These are phyloP conservation scores for Malassezia slooffiae DNA, from an alignment of 1,284 basidiomycete species.

Conservation along the genomic window DNA sequence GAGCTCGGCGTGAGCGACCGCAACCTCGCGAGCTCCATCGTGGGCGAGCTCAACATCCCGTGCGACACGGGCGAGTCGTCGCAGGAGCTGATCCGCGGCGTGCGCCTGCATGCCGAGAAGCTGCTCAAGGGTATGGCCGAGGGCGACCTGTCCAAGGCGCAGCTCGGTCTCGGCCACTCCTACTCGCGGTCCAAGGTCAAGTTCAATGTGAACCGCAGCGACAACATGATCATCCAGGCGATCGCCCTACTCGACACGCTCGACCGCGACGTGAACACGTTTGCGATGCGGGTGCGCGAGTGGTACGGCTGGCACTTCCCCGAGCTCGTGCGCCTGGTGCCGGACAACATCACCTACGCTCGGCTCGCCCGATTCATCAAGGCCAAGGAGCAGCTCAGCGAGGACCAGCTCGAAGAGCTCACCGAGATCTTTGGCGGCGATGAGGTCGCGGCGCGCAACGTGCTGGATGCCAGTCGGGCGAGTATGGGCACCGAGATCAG, in stretches of 20 bases:
- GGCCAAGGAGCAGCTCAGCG: conserved; percentile 59
- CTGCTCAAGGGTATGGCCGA: conserved; percentile 74
- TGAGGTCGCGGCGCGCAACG: conserved; percentile 74
- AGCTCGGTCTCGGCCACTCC: conserved; percentile 87
- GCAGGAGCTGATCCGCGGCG: conserved; percentile 80
- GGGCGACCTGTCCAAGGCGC: conserved; percentile 76
- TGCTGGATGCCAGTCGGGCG: conserved; percentile 82
- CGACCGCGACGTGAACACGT: conserved; percentile 98
- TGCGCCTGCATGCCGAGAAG: conserved; percentile 82
- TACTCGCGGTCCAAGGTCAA: conserved; percentile 90
- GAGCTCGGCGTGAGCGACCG: conserved; percentile 74
- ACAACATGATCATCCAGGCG: conserved; percentile 99
- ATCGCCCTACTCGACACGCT: conserved; percentile 96
- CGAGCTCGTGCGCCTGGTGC: conserved; percentile 83
- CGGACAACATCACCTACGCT: conserved; percentile 95
- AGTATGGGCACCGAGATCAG: conserved; percentile 90
- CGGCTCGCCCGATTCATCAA: conserved; percentile 75
- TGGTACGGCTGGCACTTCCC: conserved; percentile 99
- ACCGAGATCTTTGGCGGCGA: conserved; percentile 77
- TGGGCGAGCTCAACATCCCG: conserved; percentile 62
- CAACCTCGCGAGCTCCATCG: conserved; percentile 69
- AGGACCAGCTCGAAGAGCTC: conserved; percentile 66
- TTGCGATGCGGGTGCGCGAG: conserved; percentile 93
- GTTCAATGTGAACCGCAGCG: conserved; percentile 97
- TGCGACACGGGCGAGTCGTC: conserved; percentile 80